Percentiles rank a stretch among this genome's conserved stretches.
Conservation (phyloP, 73 alveolate genomes). For the Paraurostyla sp. region DNA sequence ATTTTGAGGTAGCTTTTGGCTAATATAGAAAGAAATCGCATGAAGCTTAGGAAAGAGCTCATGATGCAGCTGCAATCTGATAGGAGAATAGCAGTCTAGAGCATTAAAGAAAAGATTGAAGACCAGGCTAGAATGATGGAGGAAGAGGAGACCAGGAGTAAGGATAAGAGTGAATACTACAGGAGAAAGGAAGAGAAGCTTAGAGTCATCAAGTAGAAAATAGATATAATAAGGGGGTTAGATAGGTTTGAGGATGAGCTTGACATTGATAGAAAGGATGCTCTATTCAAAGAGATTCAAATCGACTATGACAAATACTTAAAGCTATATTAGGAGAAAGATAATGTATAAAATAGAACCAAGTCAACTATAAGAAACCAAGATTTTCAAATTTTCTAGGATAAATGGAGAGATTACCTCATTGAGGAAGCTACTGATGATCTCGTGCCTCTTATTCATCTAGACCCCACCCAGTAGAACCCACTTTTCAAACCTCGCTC, state of each 20-base stretch:
- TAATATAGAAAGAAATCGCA: conserved; percentile 45
- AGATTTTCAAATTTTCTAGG: background rate
- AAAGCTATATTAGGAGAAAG: conserved; percentile 2
- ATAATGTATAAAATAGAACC: background rate
- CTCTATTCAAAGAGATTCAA: conserved; percentile 20
- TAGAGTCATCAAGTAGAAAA: conserved; percentile 19
- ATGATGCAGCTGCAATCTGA: background rate
- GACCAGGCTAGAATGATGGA: conserved; percentile 38
- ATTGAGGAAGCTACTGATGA: conserved; percentile 9
- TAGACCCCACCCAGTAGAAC: background rate
- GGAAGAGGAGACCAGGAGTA: conserved; percentile 1
- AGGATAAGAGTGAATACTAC: background rate
- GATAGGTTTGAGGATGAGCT: conserved; percentile 8
- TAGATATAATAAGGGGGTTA: background rate
- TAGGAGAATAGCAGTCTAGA: conserved; percentile 12
- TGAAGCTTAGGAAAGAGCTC: conserved; percentile 43
- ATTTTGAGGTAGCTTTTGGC: conserved; percentile 14
- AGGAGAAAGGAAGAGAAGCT: conserved; percentile 42
- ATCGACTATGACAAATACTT: conserved; percentile 51
- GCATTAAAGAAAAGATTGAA: conserved; percentile 48
- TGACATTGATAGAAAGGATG: background rate
- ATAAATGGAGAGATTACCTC: conserved; percentile 28
- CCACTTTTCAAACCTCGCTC: conserved; percentile 10
- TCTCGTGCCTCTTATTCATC: background rate
- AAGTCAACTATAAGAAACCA: background rate